These are phyloP conservation scores for Trichosporon sp. DNA, from an alignment of 1,284 basidiomycete species.

Conservation along the genomic window DNA sequence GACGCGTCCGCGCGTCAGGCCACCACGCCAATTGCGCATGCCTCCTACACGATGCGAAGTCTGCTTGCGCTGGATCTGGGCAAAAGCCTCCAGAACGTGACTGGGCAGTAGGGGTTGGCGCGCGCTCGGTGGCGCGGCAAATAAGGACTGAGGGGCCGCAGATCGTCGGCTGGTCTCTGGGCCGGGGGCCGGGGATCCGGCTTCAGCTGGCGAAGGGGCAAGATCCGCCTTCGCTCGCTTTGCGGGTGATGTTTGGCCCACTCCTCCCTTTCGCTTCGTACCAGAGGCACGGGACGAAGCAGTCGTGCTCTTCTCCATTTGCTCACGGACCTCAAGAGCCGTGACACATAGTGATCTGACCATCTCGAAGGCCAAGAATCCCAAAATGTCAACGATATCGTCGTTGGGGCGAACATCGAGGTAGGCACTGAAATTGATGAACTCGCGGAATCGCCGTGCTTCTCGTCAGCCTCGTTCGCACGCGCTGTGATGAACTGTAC, in stretches of 20 bases:
- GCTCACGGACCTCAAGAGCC: constrained; percentile 61
- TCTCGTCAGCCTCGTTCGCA: constrained; percentile 31
- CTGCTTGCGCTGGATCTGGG: constrained; percentile 79
- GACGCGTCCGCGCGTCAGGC: constrained; percentile 68
- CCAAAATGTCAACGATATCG: constrained; percentile 93
- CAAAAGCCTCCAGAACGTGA: constrained; percentile 83
- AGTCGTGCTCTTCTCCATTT: constrained; percentile 26
- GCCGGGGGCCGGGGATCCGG: neutral
- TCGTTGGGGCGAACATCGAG: constrained; percentile 89
- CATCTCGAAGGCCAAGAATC: constrained; percentile 95
- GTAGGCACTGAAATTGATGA: constrained; percentile 81
- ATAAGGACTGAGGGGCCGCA: constrained; percentile 56
- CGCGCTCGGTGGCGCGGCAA: constrained; percentile 71
- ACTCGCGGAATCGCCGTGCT: constrained; percentile 94
- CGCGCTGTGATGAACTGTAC: constrained; percentile 50
- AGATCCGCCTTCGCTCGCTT: constrained; percentile 53
- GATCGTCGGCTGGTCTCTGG: neutral
- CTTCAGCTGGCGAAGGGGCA: constrained; percentile 12
- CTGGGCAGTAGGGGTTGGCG: constrained; percentile 68
- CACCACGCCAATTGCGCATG: constrained; percentile 80
- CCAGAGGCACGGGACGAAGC: constrained; percentile 14
- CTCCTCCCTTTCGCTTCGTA: constrained; percentile 25
- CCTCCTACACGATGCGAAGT: constrained; percentile 69
- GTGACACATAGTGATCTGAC: constrained; percentile 85
- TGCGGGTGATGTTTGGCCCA: constrained; percentile 43